Percentiles rank a stretch among this genome's conserved stretches.
These are phyloP conservation scores for Cerrena zonata DNA, from an alignment of 1,284 basidiomycete genomes.

Conservation along the genomic window DNA sequence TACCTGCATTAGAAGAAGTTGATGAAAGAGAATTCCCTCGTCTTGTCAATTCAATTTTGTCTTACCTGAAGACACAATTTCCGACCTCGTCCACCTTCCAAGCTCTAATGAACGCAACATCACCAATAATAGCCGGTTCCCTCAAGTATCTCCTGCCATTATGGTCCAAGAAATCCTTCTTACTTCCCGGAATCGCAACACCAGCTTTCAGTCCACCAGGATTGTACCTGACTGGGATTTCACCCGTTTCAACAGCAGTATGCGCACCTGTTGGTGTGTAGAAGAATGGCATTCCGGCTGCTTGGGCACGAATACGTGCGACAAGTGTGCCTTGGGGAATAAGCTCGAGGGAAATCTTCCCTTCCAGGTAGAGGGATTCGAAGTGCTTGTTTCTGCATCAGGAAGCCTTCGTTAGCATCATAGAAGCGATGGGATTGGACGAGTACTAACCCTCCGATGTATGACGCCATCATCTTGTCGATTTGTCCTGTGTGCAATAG, in stretches of 20 bases:
- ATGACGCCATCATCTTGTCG: slow-evolving; percentile 81
- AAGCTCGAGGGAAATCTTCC: slow-evolving; percentile 80
- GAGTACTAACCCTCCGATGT: slow-evolving; percentile 69
- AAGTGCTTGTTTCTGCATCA: slow-evolving; percentile 67
- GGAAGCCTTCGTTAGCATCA: not conserved
- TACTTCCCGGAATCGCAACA: slow-evolving; percentile 63
- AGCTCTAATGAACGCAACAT: slow-evolving; percentile 85
- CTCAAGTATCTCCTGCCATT: slow-evolving; percentile 81
- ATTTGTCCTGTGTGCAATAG: slow-evolving; percentile 75
- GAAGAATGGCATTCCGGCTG: slow-evolving; percentile 93
- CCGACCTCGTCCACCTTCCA: slow-evolving; percentile 94
- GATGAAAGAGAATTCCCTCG: not conserved
- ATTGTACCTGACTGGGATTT: slow-evolving; percentile 73
- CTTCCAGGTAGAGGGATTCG: slow-evolving; percentile 72
- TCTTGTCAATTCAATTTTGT: slow-evolving; percentile 1
- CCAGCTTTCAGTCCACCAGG: slow-evolving; percentile 60
- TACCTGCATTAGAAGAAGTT: slow-evolving; percentile 48
- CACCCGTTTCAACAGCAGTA: slow-evolving; percentile 76
- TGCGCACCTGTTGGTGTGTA: slow-evolving; percentile 92
- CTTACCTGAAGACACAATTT: slow-evolving; percentile 78
- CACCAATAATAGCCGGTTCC: slow-evolving; percentile 82
- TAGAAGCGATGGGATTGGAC: too few relatives aligned
- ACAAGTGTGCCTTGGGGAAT: slow-evolving; percentile 89
- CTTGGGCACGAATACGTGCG: slow-evolving; percentile 86
- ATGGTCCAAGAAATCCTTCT: slow-evolving; percentile 78